phyloP scores from a whole-genome alignment of 2,329 filamentous ascomycete species.

The Cladosporium velox region DNA sequence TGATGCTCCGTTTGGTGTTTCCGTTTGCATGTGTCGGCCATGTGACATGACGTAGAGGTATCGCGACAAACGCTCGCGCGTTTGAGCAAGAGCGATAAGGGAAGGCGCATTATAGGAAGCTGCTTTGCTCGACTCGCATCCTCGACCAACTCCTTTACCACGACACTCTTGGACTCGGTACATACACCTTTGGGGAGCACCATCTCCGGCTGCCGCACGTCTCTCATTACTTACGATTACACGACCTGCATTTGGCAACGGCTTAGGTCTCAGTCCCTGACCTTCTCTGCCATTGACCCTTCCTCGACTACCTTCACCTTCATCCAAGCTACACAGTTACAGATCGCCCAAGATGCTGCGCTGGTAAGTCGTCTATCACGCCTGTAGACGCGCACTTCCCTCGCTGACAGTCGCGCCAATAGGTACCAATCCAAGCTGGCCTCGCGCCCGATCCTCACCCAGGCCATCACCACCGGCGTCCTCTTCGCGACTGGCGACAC shows the following conservation, averaged over 20 bases:
- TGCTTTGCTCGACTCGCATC: background rate
- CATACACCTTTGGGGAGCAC: background rate
- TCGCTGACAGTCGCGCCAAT: conserved; percentile 9
- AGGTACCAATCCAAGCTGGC: conserved; percentile 87
- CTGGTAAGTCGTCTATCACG: conserved; percentile 39
- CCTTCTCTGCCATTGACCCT: conserved; percentile 7
- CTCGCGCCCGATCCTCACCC: conserved; percentile 80
- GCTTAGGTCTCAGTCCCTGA: conserved; percentile 17
- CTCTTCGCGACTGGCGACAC: conserved; percentile 91
- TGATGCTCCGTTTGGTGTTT: background rate
- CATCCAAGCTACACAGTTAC: background rate
- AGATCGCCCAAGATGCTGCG: conserved; percentile 41
- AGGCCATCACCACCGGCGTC: conserved; percentile 85
- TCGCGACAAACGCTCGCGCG: conserved; percentile 7
- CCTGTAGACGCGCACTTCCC: conserved; percentile 15
- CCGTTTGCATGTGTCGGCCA: background rate
- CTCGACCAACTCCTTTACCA: background rate
- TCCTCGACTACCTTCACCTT: background rate
- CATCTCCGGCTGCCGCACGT: background rate
- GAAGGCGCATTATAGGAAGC: background rate
- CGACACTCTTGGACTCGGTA: background rate
- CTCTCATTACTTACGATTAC: conserved; percentile 7
- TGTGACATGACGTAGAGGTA: conserved; percentile 6
- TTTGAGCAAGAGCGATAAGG: conserved; percentile 1
- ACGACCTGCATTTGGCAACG: conserved; percentile 7